phyloP scores from a whole-genome alignment of 129 eudicot species.

The Erigeron canadensis region DNA sequence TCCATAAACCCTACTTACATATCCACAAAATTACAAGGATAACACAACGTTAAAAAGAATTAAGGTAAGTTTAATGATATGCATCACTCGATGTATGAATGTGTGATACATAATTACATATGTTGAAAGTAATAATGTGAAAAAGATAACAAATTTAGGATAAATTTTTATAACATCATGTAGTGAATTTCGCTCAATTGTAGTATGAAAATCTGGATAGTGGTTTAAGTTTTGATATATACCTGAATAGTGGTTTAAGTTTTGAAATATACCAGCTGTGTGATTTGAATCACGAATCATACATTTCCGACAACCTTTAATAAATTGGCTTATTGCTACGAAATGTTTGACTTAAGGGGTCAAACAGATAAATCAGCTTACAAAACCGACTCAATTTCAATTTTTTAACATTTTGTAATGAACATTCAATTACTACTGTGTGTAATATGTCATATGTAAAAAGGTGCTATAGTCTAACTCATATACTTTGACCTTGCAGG shows the following conservation, averaged over 20 bases:
- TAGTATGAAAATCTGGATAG: neutral
- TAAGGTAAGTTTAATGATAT: no score
- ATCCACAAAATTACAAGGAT: no score
- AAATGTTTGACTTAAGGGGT: conserved; percentile 17
- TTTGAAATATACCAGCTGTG: neutral
- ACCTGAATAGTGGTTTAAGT: neutral
- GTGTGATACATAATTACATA: no score
- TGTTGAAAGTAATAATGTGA: no score
- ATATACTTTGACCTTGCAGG: conserved; percentile 51
- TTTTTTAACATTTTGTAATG: neutral
- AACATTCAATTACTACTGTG: neutral
- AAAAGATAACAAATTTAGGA: no score
- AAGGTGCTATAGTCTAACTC: neutral
- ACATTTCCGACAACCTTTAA: neutral
- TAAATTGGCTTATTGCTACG: neutral
- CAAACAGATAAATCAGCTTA: neutral
- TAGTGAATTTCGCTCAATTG: neutral
- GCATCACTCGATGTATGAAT: no score
- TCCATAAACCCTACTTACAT: no score
- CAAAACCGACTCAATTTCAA: neutral
- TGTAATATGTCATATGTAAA: neutral
- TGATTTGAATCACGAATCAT: neutral
- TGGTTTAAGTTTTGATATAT: neutral
- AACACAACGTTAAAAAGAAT: no score
- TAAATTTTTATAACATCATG: neutral